phyloP scores from a whole-genome alignment of 2,329 filamentous ascomycete species.

The Alternaria hordeiaustralica region DNA sequence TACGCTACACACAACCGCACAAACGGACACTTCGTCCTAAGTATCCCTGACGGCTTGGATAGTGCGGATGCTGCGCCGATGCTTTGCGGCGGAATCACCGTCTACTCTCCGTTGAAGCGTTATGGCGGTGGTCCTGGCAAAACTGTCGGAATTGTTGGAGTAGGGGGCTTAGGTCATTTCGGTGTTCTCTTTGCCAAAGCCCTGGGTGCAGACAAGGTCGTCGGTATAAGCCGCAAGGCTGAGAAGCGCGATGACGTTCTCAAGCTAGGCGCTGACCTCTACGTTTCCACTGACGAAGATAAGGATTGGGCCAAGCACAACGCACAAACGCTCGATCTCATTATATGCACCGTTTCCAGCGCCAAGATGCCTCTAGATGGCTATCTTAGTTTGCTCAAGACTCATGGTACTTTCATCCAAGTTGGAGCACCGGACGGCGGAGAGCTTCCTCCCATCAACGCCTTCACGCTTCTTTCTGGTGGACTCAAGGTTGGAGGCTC shows the following conservation, averaged over 20 bases:
- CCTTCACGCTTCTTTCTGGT: conserved; percentile 56
- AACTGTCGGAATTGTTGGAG: conserved; percentile 75
- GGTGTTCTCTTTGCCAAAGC: conserved; percentile 74
- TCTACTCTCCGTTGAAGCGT: conserved; percentile 76
- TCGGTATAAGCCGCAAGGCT: conserved; percentile 67
- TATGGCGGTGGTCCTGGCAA: conserved; percentile 78
- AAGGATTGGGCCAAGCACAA: conserved; percentile 64
- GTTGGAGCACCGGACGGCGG: conserved; percentile 58
- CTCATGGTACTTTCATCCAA: conserved; percentile 68
- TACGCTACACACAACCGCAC: conserved; percentile 71
- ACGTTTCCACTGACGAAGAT: conserved; percentile 66
- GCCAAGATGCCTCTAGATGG: conserved; percentile 60
- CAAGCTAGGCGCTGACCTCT: conserved; percentile 66
- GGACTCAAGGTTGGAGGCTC: conserved; percentile 35
- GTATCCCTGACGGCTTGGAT: conserved; percentile 75
- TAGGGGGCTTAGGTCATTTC: conserved; percentile 77
- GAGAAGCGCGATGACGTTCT: conserved; percentile 66
- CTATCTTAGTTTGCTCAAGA: conserved; percentile 66
- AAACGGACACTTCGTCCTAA: conserved; percentile 75
- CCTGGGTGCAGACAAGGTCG: conserved; percentile 70
- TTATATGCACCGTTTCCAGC: conserved; percentile 63
- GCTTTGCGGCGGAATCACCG: conserved; percentile 83
- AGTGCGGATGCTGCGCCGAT: conserved; percentile 71
- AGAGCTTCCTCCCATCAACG: conserved; percentile 56
- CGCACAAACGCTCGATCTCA: conserved; percentile 61